Conservation (phyloP, 768 basidiomycete genomes). For the Lyophyllum semitale region DNA sequence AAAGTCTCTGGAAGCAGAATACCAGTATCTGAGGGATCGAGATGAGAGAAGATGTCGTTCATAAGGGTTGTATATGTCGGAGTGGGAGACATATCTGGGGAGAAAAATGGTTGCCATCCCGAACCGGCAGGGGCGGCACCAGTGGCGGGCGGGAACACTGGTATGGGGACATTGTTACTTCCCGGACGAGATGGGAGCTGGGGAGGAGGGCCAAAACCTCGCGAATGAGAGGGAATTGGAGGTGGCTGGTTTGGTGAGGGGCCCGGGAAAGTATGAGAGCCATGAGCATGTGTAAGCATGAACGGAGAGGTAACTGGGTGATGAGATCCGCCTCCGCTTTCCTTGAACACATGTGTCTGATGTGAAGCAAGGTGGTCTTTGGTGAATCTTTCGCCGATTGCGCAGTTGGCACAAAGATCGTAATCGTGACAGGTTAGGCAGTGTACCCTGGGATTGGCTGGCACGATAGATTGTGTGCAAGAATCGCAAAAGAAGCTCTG, state of each 20-base stretch:
- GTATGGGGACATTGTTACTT: background rate
- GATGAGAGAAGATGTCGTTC: slow-evolving; percentile 16
- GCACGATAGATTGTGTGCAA: slow-evolving; percentile 6
- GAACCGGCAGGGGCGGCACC: background rate
- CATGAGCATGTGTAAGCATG: slow-evolving; percentile 2
- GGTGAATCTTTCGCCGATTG: slow-evolving; percentile 11
- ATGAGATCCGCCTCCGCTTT: slow-evolving; percentile 6
- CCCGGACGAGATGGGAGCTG: background rate
- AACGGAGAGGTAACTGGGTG: slow-evolving; percentile 7
- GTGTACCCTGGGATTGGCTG: slow-evolving; percentile 8
- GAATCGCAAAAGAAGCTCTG: slow-evolving; percentile 11
- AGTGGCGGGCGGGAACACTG: background rate
- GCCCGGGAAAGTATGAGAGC: background rate
- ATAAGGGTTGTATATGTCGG: slow-evolving; percentile 11
- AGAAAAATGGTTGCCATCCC: slow-evolving; percentile 16
- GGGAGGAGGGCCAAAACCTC: background rate
- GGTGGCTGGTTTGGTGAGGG: background rate
- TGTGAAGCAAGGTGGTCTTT: slow-evolving; percentile 6
- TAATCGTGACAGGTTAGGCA: slow-evolving; percentile 12
- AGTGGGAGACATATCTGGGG: slow-evolving; percentile 11
- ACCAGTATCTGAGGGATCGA: slow-evolving; percentile 11
- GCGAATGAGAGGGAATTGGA: background rate
- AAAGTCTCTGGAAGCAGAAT: slow-evolving; percentile 10
- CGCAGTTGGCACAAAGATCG: slow-evolving; percentile 14
- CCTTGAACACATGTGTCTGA: slow-evolving; percentile 10